Evolutionary conservation across 768 basidiomycete genomes (phyloP).

Genomic region (Serendipita sp.): DNA sequence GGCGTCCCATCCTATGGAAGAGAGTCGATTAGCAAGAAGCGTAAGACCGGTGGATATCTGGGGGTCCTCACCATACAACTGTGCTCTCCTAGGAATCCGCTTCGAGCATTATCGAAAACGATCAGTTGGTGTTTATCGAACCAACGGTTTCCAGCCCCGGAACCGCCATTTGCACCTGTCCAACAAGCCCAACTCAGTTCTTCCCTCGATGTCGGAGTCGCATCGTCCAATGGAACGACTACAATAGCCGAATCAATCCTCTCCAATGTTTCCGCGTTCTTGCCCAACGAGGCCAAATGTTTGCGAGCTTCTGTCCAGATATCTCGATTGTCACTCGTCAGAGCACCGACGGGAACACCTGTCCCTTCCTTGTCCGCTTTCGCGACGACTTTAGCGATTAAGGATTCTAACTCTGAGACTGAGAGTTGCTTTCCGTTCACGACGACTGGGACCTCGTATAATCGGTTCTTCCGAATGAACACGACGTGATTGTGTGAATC

Average conservation of each 20-base stretch:
- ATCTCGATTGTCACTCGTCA: constrained; percentile 83
- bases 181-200: constrained; percentile 68
- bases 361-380: constrained; percentile 33
- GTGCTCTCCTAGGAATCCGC: constrained; percentile 63
- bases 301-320: constrained; percentile 61
- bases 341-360: constrained; percentile 49
- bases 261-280: constrained; percentile 51
- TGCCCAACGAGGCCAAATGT: constrained; percentile 29
- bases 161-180: constrained; percentile 43
- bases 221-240: constrained; percentile 71
- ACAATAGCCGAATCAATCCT: constrained; percentile 84
- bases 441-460: constrained; percentile 65
- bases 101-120: constrained; percentile 87
- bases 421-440: constrained; percentile 55
- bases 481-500: constrained; percentile 69
- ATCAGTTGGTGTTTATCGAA: constrained; percentile 95
- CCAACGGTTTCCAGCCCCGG: constrained; percentile 62
- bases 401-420: constrained; percentile 69
- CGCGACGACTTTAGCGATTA: constrained; percentile 52
- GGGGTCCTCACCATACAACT: constrained; percentile 36
- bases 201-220: constrained; percentile 62
- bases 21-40: constrained; percentile 12
- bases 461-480: constrained; percentile 80
- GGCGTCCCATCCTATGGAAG: constrained; percentile 64
- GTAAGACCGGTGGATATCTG: constrained; percentile 5